Evolutionary conservation across 768 basidiomycete genomes (phyloP).

Genomic region (Kondoa subrosea): DNA sequence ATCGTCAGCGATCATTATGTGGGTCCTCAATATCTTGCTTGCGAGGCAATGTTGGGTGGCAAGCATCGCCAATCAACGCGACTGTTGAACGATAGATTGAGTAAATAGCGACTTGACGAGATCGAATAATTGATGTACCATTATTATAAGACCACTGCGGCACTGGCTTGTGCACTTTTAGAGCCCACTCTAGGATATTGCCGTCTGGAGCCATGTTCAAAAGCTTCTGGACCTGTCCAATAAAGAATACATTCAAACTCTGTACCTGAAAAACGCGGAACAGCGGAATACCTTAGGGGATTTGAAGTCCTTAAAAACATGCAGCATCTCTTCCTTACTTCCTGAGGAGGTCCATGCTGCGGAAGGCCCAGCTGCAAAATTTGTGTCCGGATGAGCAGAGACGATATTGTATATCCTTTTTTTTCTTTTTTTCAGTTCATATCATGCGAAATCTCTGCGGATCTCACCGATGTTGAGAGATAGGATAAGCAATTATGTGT

Average conservation of each 20-base stretch:
- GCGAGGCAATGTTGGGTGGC: slow-evolving; percentile 3
- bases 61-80: slow-evolving; percentile 5
- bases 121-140: no score
- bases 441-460: no score
- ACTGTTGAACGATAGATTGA: no score
- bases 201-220: slow-evolving; percentile 5
- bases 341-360: background rate
- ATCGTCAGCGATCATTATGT: no score
- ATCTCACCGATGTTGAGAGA: slow-evolving; percentile 1
- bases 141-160: background rate
- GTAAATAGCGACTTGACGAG: no score
- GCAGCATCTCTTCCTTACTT: background rate
- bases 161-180: background rate
- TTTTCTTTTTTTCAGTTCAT: no score
- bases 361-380: slow-evolving; percentile 2
- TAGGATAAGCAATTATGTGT: slow-evolving; percentile 1
- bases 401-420: slow-evolving; percentile 4
- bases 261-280: no score
- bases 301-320: background rate
- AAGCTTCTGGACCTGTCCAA: slow-evolving; percentile 4
- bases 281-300: no score
- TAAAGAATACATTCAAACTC: no score
- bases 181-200: slow-evolving; percentile 1
- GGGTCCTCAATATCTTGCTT: no score
- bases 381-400: slow-evolving; percentile 5